A percentile compares a stretch with the other conserved stretches of the same genome.
These are phyloP conservation scores for Pyracantha coccinea DNA, from an alignment of 331 rosid species.

Conservation along the genomic window DNA sequence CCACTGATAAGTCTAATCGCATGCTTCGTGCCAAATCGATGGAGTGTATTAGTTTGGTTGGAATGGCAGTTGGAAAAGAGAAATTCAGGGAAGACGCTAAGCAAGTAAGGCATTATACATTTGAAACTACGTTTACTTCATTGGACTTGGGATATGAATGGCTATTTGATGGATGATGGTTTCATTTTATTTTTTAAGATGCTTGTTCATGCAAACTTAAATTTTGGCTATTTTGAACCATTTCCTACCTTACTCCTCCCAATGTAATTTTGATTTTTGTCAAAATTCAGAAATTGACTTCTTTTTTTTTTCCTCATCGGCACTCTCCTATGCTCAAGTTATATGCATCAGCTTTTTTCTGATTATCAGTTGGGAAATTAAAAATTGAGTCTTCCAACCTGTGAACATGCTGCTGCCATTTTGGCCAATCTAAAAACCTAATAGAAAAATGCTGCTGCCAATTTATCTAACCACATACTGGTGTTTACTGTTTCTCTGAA, in stretches of 20 bases:
- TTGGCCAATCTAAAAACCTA: too few species aligned
- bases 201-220: not conserved
- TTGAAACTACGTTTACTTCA: not conserved
- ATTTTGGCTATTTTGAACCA: not conserved
- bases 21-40: slow-evolving; percentile 82
- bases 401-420: not conserved
- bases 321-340: not conserved
- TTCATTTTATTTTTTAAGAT: not conserved
- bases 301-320: not conserved
- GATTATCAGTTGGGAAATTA: not conserved
- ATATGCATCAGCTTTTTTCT: not conserved
- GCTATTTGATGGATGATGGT: not conserved
- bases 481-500: slow-evolving; percentile 7
- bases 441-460: not conserved
- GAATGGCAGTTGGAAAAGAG: slow-evolving; percentile 85
- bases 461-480: not conserved
- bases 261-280: too few species aligned
- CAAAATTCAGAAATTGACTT: not conserved
- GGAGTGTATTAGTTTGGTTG: slow-evolving; percentile 80
- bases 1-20: slow-evolving; percentile 58
- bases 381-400: not conserved
- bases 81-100: slow-evolving; percentile 71
- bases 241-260: not conserved
- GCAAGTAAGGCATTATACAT: slow-evolving; percentile 29
- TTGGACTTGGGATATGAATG: not conserved